Evolutionary conservation across 2,329 filamentous ascomycete genomes (phyloP).

Genomic region (Fusarium sp.): DNA sequence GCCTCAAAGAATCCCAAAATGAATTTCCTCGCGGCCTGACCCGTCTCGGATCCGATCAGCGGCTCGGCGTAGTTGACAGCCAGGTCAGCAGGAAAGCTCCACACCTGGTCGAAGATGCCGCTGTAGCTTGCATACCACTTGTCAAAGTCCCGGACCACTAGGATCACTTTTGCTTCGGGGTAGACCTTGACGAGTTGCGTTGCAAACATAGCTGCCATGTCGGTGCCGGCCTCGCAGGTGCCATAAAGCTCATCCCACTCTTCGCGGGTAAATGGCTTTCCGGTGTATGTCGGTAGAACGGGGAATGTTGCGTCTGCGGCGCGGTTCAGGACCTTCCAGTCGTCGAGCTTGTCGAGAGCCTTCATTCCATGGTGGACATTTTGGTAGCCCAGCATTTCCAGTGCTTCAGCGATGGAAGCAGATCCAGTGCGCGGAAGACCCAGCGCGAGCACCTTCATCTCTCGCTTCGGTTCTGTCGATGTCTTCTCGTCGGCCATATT

Average conservation of each 20-base stretch:
- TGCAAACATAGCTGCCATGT: constrained; percentile 44
- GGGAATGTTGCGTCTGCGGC: constrained; percentile 46
- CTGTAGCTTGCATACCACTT: constrained; percentile 46
- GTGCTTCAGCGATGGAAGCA: constrained; percentile 47
- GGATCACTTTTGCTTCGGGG: constrained; percentile 48
- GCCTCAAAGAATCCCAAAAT: constrained; percentile 44
- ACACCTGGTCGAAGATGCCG: constrained; percentile 41
- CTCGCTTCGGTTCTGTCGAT: constrained; percentile 19
- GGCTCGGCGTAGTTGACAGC: constrained; percentile 41
- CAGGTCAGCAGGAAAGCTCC: constrained; percentile 28
- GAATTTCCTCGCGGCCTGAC: constrained; percentile 38
- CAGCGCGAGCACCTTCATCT: constrained; percentile 45
- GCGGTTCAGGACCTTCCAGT: constrained; percentile 41
- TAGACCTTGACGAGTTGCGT: constrained; percentile 44
- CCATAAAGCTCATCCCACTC: constrained; percentile 49
- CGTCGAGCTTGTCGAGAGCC: constrained; percentile 33
- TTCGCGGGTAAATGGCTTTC: constrained; percentile 38
- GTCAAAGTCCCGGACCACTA: constrained; percentile 46
- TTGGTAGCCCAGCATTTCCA: constrained; percentile 46
- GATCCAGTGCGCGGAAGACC: constrained; percentile 47
- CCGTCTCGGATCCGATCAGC: constrained; percentile 46
- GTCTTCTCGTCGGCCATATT: neutral
- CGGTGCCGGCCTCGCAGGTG: constrained; percentile 44
- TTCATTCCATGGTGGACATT: constrained; percentile 46
- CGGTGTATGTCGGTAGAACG: constrained; percentile 41